phyloP scores from a whole-genome alignment of 148 eudicot species.

The Amaranthus palmeri region DNA sequence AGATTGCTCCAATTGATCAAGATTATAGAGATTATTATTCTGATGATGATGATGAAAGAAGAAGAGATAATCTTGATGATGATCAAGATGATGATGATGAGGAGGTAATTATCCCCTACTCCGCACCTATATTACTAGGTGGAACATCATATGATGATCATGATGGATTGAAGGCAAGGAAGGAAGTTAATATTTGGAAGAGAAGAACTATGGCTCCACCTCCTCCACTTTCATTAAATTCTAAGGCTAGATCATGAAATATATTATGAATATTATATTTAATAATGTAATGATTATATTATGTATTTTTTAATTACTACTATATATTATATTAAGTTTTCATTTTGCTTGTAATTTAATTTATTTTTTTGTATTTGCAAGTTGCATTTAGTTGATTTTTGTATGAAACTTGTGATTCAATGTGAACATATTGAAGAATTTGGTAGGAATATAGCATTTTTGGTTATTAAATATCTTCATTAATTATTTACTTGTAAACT shows the following conservation, averaged over 20 bases:
- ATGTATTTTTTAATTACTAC: neutral
- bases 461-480: neutral
- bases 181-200: constrained; percentile 85
- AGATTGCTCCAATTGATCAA: constrained; percentile 37
- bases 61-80: constrained; percentile 1
- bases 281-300: neutral
- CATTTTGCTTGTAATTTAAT: too few relatives aligned
- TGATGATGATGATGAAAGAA: constrained; percentile 43
- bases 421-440: neutral
- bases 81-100: constrained; percentile 37
- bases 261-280: neutral
- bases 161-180: constrained; percentile 40
- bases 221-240: constrained; percentile 50
- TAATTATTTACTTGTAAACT: neutral
- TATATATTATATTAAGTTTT: neutral
- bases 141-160: constrained; percentile 11
- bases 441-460: neutral
- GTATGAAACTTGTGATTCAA: neutral
- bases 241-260: constrained; percentile 15
- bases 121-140: constrained; percentile 53
- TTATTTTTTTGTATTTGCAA: neutral
- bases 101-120: constrained; percentile 46
- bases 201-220: constrained; percentile 76
- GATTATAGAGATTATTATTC: constrained; percentile 34
- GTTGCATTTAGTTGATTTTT: neutral